Conservation (phyloP, 2,329 filamentous ascomycete genomes). For the Diaporthe citri region DNA sequence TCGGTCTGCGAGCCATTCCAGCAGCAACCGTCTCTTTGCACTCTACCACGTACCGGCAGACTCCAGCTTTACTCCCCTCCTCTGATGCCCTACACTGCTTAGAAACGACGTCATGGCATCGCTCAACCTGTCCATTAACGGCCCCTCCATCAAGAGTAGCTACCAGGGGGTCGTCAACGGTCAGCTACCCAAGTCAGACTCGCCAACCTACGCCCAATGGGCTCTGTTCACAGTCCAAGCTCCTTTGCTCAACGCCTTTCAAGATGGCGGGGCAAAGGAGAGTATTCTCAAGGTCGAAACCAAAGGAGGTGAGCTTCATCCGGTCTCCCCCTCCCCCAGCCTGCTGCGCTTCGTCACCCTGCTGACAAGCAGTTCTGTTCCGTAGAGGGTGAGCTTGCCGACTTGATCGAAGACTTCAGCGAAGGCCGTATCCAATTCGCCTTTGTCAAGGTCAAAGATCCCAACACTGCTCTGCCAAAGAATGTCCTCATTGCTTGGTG, state of each 20-base stretch:
- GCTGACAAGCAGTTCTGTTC: slow-evolving; percentile 39
- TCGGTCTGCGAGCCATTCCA: slow-evolving; percentile 20
- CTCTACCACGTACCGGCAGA: slow-evolving; percentile 8
- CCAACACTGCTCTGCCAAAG: slow-evolving; percentile 90
- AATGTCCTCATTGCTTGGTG: slow-evolving; percentile 96
- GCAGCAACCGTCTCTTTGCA: background rate
- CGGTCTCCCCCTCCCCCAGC: slow-evolving; percentile 28
- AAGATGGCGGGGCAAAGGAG: slow-evolving; percentile 87
- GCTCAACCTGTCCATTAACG: slow-evolving; percentile 83
- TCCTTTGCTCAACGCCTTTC: slow-evolving; percentile 92
- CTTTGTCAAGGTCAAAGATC: slow-evolving; percentile 95
- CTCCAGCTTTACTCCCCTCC: slow-evolving; percentile 22
- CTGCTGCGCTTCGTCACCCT: background rate
- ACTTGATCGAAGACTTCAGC: slow-evolving; percentile 95
- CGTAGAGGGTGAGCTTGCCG: slow-evolving; percentile 87
- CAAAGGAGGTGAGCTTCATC: slow-evolving; percentile 77
- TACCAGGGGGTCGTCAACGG: slow-evolving; percentile 72
- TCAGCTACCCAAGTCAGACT: slow-evolving; percentile 66
- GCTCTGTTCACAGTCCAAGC: slow-evolving; percentile 93
- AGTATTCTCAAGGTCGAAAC: slow-evolving; percentile 95
- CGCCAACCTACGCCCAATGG: slow-evolving; percentile 91
- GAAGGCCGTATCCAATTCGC: slow-evolving; percentile 98
- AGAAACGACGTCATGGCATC: slow-evolving; percentile 73
- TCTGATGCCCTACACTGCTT: slow-evolving; percentile 37
- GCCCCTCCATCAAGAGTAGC: slow-evolving; percentile 87